These are phyloP conservation scores for Aschersonia sp. DNA, from an alignment of 2,329 filamentous ascomycete species.

Conservation along the genomic window DNA sequence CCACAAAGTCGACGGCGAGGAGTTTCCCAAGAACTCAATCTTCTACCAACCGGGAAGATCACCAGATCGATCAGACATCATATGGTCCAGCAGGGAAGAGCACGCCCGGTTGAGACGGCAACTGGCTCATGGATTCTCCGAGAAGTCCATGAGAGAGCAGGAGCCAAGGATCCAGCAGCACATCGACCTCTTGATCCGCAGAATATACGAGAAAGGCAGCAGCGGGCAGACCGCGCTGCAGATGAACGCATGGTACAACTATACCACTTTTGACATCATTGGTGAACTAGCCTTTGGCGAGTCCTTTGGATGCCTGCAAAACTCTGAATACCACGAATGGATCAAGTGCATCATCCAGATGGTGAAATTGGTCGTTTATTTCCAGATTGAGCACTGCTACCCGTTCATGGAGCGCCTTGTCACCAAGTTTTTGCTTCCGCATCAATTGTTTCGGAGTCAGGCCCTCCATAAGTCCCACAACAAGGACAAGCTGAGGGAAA, in stretches of 20 bases:
- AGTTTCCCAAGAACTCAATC: constrained; percentile 2
- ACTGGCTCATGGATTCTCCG: constrained; percentile 11
- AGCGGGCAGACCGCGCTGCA: constrained; percentile 2
- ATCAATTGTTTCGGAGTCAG: neutral
- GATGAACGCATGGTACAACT: constrained; percentile 13
- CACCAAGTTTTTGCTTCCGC: neutral
- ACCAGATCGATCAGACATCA: constrained; percentile 1
- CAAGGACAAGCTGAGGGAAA: neutral
- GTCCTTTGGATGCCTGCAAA: constrained; percentile 10
- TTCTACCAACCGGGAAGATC: neutral
- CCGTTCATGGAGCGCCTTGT: constrained; percentile 1
- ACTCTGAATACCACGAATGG: constrained; percentile 10
- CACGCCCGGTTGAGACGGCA: constrained; percentile 5
- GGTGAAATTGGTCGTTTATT: neutral
- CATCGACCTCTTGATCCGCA: constrained; percentile 21
- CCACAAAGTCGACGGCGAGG: constrained; percentile 1
- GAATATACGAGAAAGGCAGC: constrained; percentile 16
- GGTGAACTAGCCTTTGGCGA: constrained; percentile 13
- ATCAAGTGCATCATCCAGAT: constrained; percentile 6
- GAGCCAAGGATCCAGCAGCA: constrained; percentile 18
- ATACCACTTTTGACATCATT: constrained; percentile 14
- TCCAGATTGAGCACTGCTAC: constrained; percentile 1
- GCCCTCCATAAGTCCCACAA: neutral
- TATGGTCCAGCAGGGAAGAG: constrained; percentile 3
- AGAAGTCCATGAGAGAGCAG: constrained; percentile 10